Evolutionary conservation across 768 basidiomycete species (phyloP), one percentile per base, ranked within the genome.

Genomic region (Termitomyces sp.): DNA sequence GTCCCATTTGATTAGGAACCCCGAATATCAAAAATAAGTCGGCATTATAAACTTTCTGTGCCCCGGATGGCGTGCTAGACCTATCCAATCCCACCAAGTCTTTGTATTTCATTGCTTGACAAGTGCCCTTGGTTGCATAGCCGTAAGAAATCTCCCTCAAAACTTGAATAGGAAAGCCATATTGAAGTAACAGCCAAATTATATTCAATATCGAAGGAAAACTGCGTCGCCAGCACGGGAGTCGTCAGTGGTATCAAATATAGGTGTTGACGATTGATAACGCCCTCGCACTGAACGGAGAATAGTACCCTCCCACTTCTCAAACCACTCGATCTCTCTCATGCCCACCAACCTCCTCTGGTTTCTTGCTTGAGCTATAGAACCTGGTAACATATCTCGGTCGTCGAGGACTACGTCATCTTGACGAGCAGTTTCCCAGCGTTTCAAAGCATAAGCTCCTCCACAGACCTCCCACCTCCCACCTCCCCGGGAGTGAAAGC

Each of bases 291-390:
- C 88, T 0, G 83, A 83, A 24, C 81, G 76, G 44, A 74, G 74
- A 54, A 94, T 90, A 1, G 83, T 76, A 26, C 74, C 76, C 65
- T 92, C 88, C 90, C 92, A 93, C 54, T 74, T 75, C 67, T 77
- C 79, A 68, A 92, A 88, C 91, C 91, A 94, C 60, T 87, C 81
- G 8, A 84, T 87, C 70, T 93, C 92, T 59, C 77, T 77, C 56
- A 83, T 65, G 5, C 91, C 92, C 1, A 83, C 65, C 9, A 83
- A 61, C 46, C 22, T 54, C 26, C 43, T 58, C 46, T 24, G 33
- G 20, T 44, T 44, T 18, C 14, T 64, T 73, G 71, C 60, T 72
- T 41, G 47, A 7, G 24, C 24, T 20, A 55, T 56, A 50, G 57
- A 62, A 18, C 51, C 55, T 30, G 61, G 50, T 20, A 53, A 60